Evolutionary conservation across 2,329 filamentous ascomycete genomes (phyloP).

Genomic region (Pestalotiopsis sp.): DNA sequence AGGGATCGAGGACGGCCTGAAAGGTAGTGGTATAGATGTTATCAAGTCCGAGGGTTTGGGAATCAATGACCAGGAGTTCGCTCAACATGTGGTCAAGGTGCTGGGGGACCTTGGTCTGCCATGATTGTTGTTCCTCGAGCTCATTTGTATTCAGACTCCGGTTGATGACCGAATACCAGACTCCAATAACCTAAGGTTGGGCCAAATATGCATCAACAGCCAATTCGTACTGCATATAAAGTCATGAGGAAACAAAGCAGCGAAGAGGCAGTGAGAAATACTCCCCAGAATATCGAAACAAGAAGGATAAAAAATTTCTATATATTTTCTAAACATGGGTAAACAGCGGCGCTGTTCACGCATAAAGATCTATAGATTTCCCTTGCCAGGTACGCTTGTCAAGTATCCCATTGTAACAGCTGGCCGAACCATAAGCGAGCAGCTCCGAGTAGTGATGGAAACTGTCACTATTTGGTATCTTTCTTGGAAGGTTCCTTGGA

Average conservation of each 20-base stretch:
- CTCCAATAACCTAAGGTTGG: background rate
- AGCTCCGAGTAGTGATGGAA: background rate
- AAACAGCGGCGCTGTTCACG: background rate
- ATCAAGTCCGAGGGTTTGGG: conserved; percentile 45
- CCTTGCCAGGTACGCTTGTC: background rate
- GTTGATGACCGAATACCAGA: background rate
- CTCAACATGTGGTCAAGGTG: conserved; percentile 4
- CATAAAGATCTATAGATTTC: background rate
- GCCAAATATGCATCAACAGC: no score
- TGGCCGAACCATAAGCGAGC: background rate
- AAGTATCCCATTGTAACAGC: background rate
- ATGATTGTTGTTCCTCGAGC: background rate
- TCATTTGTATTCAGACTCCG: background rate
- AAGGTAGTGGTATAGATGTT: conserved; percentile 47
- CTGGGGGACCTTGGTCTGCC: background rate
- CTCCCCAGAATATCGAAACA: no score
- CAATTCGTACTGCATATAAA: no score
- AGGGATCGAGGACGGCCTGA: conserved; percentile 47
- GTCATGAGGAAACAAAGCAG: no score
- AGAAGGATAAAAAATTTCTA: background rate
- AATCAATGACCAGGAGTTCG: conserved; percentile 49
- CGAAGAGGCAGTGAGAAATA: no score
- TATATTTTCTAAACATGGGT: background rate
- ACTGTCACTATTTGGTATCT: background rate
- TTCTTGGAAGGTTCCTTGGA: background rate